Base-by-base conservation (phyloP, 176 grass and related monocot genomes). In the Oropetium thomaeum region DNA sequence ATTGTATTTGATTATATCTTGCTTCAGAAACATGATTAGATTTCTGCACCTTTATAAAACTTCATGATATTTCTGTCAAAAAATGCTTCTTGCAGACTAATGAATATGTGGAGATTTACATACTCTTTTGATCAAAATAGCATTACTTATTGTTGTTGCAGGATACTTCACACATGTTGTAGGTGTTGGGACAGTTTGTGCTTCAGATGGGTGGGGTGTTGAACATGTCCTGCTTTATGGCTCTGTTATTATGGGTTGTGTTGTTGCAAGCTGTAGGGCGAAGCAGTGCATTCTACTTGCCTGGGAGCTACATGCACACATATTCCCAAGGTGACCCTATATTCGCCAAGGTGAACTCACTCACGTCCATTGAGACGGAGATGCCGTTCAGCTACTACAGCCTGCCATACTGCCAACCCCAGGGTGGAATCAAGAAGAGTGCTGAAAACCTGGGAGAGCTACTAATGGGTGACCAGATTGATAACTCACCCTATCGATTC, bases 401-500 rank as follows among this genome's bases (percentile, higher is more conserved):
- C 78, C 83, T 96, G 29, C 92, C 92, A 8, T 96, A 89, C 44
- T 96, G 89, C 78, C 63, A 12, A 0, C 89, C 93, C 23, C 74
- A 79, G 58, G 77, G 73, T 7, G 89, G 89, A 61, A 88, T 96
- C 66, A 96, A 96, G 59, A 96, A 96, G 85, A 96, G 93, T 0
- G 89, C 93, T 10, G 89, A 96, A 81, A 96, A 96, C 71, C 79
- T 96, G 19, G 93, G 93, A 3, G 93, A 96, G 82, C 86, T 92
- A 71, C 90, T 92, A 35, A 90, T 96, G 87, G 93, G 93, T 77
- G 93, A 96, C 64, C 93, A 90, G 76, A 96, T 96, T 19, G 89
- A 96, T 72, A 96, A 92, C 65, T 90, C 89, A 3, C 89, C 93
- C 12, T 96, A 96, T 75, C 51, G 28, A 15, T 96, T 96, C 77